Conservation (phyloP, 2,329 filamentous ascomycete genomes). For the Cercospora brassicicola region DNA sequence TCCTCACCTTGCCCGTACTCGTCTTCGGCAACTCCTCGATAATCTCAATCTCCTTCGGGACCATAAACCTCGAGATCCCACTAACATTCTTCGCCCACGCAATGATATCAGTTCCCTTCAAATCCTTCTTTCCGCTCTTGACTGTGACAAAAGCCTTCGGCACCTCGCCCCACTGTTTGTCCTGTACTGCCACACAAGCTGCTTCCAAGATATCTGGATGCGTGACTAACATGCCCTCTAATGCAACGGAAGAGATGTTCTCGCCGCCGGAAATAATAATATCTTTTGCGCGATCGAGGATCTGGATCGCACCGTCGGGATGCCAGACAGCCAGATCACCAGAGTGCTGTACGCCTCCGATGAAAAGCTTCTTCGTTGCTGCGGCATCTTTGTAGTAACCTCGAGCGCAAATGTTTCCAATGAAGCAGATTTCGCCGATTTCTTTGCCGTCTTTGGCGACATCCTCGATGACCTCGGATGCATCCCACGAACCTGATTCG, state of each 20-base stretch:
- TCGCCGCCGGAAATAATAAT: conserved; percentile 98
- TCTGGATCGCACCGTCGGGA: conserved; percentile 84
- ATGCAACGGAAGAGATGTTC: conserved; percentile 91
- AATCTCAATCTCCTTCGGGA: conserved; percentile 69
- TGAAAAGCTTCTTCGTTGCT: conserved; percentile 83
- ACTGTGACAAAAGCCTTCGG: conserved; percentile 91
- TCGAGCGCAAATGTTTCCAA: conserved; percentile 86
- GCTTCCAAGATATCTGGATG: conserved; percentile 90
- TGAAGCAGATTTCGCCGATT: conserved; percentile 81
- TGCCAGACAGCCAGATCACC: conserved; percentile 94
- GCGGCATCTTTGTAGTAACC: conserved; percentile 89
- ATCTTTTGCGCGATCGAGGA: conserved; percentile 91
- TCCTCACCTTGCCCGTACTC: conserved; percentile 93
- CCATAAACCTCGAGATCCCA: conserved; percentile 88
- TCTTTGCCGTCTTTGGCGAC: conserved; percentile 70
- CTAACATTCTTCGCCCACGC: conserved; percentile 80
- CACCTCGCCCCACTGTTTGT: conserved; percentile 92
- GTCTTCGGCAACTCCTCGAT: conserved; percentile 92
- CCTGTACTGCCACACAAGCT: conserved; percentile 82
- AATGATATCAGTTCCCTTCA: conserved; percentile 71
- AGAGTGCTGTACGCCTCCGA: conserved; percentile 80
- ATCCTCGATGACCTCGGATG: conserved; percentile 61
- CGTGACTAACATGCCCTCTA: conserved; percentile 84
- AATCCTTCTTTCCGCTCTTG: conserved; percentile 56
- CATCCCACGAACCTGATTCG: conserved; percentile 32